Base-by-base conservation (phyloP, 352 stramenopile genomes). In the Phytophthora hibernalis region DNA sequence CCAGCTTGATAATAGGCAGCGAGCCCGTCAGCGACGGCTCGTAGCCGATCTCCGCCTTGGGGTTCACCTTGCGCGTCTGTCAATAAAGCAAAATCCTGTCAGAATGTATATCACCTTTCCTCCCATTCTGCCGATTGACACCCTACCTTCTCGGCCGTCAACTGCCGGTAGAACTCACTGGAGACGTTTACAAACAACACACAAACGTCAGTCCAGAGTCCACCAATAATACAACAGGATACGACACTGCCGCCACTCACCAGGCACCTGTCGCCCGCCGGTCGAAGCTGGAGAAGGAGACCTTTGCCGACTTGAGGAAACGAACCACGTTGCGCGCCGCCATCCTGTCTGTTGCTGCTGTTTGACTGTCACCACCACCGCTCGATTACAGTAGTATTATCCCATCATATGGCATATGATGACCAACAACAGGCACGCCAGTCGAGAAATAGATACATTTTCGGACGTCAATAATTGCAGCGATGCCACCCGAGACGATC, bases 201-300 rank as follows among this genome's bases (percentile, higher is more conserved):
- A 28, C 12, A 48, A 18, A 48, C 8, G 49, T 67, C 35, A 54
- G 44, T 42, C 8, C 43, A 26, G 1, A 56, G 5, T 33, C 18
- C n/a, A 55, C 1, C 18, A 54, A 38, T n/a, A 20, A 51, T n/a
- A 31, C 21, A 24, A 11, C 30, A 5, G 11, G 11, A 9, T 20
- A 22, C 31, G 0, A 45, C 8, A 5, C 1, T 45, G 31, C 10
- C 49, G 43, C 1, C 8, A 76, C 77, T 72, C 49, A 95, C 87
- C 87, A 96, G 40, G 85, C 87, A 22, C 87, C 87, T 12, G 84
- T 88, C 13, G 87, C 84, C 58, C 76, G 75, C 22, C 59, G 74
- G 70, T 96, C 87, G 65, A 93, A 92, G 68, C 76, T 92, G 28
- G 87, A 92, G 77, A 96, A 96, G 43, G 82, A 93, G 60, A 96